Percentiles rank a stretch among this genome's conserved stretches.
These are phyloP conservation scores for Acacia pycnantha DNA, from an alignment of 331 rosid genomes.

Conservation along the genomic window DNA sequence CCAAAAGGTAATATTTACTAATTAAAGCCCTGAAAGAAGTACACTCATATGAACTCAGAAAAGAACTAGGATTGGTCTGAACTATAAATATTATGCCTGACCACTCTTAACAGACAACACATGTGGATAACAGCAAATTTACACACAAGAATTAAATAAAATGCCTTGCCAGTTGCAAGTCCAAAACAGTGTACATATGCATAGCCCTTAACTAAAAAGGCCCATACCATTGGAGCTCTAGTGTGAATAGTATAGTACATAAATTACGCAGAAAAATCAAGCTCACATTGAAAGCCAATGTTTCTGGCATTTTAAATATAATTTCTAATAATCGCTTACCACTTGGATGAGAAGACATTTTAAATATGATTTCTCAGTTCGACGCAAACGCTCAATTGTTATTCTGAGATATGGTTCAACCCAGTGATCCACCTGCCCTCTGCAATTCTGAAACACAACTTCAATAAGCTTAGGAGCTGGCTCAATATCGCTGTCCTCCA, in stretches of 20 bases:
- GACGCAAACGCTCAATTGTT: slow-evolving; percentile 73
- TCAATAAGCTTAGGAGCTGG: slow-evolving; percentile 97
- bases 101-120: background rate
- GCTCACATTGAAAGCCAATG: background rate
- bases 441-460: slow-evolving; percentile 91
- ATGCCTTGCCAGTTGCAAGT: background rate
- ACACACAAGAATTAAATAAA: background rate
- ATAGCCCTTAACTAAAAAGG: background rate
- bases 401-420: slow-evolving; percentile 86
- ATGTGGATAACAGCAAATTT: background rate
- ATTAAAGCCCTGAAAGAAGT: slow-evolving; percentile 3
- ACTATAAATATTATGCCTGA: slow-evolving; percentile 7
- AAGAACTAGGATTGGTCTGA: background rate
- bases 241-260: background rate
- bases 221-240: background rate
- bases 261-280: slow-evolving; percentile 1
- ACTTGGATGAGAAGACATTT: slow-evolving; percentile 90
- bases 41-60: background rate
- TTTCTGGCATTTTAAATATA: background rate
- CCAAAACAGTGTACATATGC: background rate
- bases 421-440: slow-evolving; percentile 96
- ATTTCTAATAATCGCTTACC: slow-evolving; percentile 52
- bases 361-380: slow-evolving; percentile 71
- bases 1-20: background rate
- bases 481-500: slow-evolving; percentile 90